Conservation (phyloP, 495 filamentous ascomycete genomes). For the Penicillium verhagenii region DNA sequence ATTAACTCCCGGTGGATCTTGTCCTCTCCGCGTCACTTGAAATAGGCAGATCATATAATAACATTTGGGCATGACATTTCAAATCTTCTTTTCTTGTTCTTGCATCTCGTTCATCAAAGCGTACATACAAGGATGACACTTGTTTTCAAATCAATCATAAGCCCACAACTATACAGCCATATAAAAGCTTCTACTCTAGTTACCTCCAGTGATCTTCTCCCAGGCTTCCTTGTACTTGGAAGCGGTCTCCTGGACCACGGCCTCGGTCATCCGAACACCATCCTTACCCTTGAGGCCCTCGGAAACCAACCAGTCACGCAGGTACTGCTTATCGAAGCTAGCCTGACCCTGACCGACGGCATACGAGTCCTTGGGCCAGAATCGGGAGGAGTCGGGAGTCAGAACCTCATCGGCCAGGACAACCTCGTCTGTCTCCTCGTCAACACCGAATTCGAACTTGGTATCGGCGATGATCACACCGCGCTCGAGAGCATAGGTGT, state of each 20-base stretch:
- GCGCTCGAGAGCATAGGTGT: constrained; percentile 68
- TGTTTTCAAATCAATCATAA: neutral
- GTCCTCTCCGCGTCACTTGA: neutral
- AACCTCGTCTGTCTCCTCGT: constrained; percentile 70
- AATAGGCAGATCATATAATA: neutral
- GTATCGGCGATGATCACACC: constrained; percentile 93
- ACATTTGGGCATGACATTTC: constrained; percentile 6
- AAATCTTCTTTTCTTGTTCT: constrained; percentile 1
- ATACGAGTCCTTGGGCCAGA: constrained; percentile 80
- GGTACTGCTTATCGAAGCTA: constrained; percentile 89
- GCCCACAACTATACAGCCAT: neutral
- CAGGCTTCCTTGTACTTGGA: constrained; percentile 69
- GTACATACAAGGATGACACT: neutral
- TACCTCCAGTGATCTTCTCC: constrained; percentile 63
- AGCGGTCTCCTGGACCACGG: constrained; percentile 61
- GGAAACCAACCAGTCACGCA: constrained; percentile 80
- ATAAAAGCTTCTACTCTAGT: constrained; percentile 9
- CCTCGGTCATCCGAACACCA: constrained; percentile 64
- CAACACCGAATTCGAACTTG: constrained; percentile 81
- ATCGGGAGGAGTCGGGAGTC: constrained; percentile 81
- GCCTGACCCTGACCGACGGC: constrained; percentile 70
- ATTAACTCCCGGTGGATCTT: neutral
- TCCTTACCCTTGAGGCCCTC: constrained; percentile 70
- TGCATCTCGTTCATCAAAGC: constrained; percentile 4
- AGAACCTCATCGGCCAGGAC: constrained; percentile 91